These are phyloP conservation scores for Tolypocladium endophyticum DNA, from an alignment of 2,329 filamentous ascomycete species.

Conservation along the genomic window DNA sequence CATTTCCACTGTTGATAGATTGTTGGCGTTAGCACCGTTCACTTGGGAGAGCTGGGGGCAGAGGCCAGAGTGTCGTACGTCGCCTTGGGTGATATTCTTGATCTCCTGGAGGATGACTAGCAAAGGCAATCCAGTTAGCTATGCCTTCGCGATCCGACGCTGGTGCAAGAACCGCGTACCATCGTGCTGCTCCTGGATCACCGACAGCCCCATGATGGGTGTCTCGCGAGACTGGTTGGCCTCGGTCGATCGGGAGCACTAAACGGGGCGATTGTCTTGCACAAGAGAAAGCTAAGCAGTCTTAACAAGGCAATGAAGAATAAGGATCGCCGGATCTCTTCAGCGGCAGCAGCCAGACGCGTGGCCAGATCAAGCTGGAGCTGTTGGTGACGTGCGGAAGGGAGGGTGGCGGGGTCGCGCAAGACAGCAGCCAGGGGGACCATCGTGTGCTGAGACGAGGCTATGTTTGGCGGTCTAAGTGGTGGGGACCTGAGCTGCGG, in stretches of 20 bases:
- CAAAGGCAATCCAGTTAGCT: background rate
- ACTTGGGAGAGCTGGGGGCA: background rate
- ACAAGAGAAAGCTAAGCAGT: background rate
- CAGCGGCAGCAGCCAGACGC: background rate
- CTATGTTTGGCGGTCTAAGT: background rate
- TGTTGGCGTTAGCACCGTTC: background rate
- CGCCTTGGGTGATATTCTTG: constrained; percentile 66
- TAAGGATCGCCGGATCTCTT: background rate
- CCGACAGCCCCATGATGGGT: constrained; percentile 68
- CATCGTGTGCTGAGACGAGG: background rate
- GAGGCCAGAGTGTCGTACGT: constrained; percentile 43
- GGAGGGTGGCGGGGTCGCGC: constrained; percentile 1
- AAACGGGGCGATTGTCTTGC: background rate
- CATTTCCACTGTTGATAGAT: constrained; percentile 73
- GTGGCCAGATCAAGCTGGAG: background rate
- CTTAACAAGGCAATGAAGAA: background rate
- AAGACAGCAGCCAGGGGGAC: background rate
- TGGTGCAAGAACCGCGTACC: constrained; percentile 12
- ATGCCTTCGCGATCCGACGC: background rate
- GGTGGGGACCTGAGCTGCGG: background rate
- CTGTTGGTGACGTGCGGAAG: background rate
- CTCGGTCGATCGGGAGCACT: constrained; percentile 6
- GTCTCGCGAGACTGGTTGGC: constrained; percentile 10
- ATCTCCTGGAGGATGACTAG: constrained; percentile 39
- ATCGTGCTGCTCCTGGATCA: constrained; percentile 70